Base-by-base conservation (phyloP, 2,329 filamentous ascomycete species). In the Stachybotrys chlorohalonatus region DNA sequence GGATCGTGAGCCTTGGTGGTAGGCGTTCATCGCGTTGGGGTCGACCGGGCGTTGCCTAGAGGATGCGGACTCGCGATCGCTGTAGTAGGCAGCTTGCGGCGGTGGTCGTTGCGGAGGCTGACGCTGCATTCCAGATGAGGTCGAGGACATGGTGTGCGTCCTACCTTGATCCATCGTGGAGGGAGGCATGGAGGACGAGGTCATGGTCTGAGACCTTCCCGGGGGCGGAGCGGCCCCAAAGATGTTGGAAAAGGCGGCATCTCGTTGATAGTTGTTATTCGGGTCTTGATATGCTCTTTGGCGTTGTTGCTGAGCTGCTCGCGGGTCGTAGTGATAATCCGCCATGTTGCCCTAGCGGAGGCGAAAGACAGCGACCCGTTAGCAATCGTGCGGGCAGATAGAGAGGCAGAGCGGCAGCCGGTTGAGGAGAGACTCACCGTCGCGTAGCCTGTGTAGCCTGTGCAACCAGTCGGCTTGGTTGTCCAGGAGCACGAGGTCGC, bases 191-290 rank as follows among this genome's bases (percentile, higher is more conserved):
- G 86, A 80, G 60, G 90, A 86, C 54, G 89, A 91, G 59, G 86
- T 94, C 91, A 97, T 96, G 31, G 93, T 96, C 67, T 96, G 92
- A 55, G 92, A 95, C 70, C 94, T 87, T 56, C 93, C 93, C 49
- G 89, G 84, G 50, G 90, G 90, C 60, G 90, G 91, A 60, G 89
- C 82, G 60, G 85, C 85, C 63, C 93, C 94, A 70, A 97, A 99
- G 68, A 97, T 97, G 74, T 93, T 93, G 61, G 89, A 90, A 72
- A 95, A 99, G 61, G 93, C 94, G 62, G 90, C 90, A 82, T 99
- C 92, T 74, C 94, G 87, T 73, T 94, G 89, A 66, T 78, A 79
- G 67, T 79, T 79, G 59, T 77, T 75, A 54, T 75, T 66, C 30
- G 72, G 67, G 56, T 78, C 73, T 60, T 61, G 77, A 77, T 81